Evolutionary conservation across 2,329 filamentous ascomycete species (phyloP).

Genomic region (Lasiodiplodia gonubiensis): DNA sequence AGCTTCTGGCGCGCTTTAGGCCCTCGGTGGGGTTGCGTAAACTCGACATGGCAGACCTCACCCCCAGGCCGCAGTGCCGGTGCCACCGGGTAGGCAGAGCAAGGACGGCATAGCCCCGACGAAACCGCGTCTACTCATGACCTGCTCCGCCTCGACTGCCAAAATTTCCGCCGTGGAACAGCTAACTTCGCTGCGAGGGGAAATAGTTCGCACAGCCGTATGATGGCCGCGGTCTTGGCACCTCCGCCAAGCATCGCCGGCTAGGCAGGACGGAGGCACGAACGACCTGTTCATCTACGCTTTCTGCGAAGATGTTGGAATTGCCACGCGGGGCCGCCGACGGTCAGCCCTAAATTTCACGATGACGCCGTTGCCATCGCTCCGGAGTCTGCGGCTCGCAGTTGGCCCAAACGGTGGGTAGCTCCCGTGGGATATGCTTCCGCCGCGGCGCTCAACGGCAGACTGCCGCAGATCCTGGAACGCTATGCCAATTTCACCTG

Average conservation of each 20-base stretch:
- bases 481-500: slow-evolving; percentile 24
- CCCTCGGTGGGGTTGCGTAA: slow-evolving; percentile 1
- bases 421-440: slow-evolving; percentile 21
- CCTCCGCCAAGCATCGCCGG: slow-evolving; percentile 23
- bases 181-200: neutral
- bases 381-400: slow-evolving; percentile 14
- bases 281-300: slow-evolving; percentile 12
- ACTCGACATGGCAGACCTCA: slow-evolving; percentile 1
- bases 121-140: slow-evolving; percentile 3
- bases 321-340: slow-evolving; percentile 19
- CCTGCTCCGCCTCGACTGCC: slow-evolving; percentile 3
- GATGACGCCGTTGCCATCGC: slow-evolving; percentile 18
- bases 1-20: neutral
- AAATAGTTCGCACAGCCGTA: slow-evolving; percentile 4
- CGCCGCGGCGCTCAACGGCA: neutral
- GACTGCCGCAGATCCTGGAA: slow-evolving; percentile 21
- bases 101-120: slow-evolving; percentile 7
- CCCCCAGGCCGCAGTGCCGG: slow-evolving; percentile 2
- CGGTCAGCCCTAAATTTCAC: slow-evolving; percentile 23
- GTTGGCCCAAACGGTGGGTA: slow-evolving; percentile 14
- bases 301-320: neutral
- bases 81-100: neutral
- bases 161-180: slow-evolving; percentile 1
- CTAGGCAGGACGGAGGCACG: slow-evolving; percentile 10
- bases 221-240: slow-evolving; percentile 17